phyloP scores from a whole-genome alignment of 2,329 filamentous ascomycete genomes.

The Cercospora zeina region DNA sequence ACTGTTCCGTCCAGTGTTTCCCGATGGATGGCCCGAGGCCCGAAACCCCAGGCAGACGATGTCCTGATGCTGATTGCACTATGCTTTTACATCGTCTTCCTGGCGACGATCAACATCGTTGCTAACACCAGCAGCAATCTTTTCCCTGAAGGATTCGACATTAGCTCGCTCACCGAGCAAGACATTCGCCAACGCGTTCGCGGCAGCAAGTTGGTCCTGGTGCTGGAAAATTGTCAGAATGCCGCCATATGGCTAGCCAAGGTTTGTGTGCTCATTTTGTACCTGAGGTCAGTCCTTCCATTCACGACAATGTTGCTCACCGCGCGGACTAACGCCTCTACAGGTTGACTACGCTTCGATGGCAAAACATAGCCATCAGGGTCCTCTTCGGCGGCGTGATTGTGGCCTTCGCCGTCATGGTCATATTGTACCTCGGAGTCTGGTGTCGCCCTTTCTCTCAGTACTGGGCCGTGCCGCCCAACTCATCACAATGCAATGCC shows the following conservation, averaged over 20 bases:
- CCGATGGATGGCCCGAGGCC: constrained; percentile 49
- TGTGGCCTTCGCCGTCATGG: constrained; percentile 43
- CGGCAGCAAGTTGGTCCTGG: constrained; percentile 44
- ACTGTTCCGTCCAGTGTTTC: constrained; percentile 42
- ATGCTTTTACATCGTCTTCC: constrained; percentile 52
- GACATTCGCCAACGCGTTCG: constrained; percentile 35
- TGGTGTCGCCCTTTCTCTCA: constrained; percentile 45
- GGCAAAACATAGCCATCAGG: constrained; percentile 42
- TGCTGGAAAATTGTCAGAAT: constrained; percentile 44
- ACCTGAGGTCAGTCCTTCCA: constrained; percentile 29
- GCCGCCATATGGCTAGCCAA: constrained; percentile 45
- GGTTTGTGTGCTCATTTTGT: constrained; percentile 43
- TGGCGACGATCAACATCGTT: constrained; percentile 52
- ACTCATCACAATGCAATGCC: constrained; percentile 45
- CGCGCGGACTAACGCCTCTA: not conserved
- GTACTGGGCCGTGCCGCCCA: constrained; percentile 41
- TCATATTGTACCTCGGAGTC: constrained; percentile 44
- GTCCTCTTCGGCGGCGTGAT: constrained; percentile 41
- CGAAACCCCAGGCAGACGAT: constrained; percentile 57
- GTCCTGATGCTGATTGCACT: constrained; percentile 58
- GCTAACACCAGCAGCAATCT: constrained; percentile 47
- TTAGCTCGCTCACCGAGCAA: constrained; percentile 41
- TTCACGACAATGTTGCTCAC: not conserved
- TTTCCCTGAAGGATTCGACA: constrained; percentile 49
- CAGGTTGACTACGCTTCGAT: constrained; percentile 40